Conservation (phyloP, 2,329 filamentous ascomycete genomes). For the Talaromyces amestolkiae region DNA sequence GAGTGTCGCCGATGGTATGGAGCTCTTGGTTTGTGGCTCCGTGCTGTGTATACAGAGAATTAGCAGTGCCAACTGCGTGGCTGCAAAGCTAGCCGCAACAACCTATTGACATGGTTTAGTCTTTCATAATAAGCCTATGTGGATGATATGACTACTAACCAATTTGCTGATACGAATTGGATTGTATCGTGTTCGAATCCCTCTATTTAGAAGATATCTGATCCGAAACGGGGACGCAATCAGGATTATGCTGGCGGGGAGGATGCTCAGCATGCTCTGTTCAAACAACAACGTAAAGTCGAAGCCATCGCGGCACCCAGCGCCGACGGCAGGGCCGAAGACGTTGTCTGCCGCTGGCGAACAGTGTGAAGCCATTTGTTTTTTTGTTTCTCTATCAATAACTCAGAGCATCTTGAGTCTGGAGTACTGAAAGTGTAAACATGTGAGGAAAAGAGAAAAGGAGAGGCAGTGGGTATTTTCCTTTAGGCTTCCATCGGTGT, state of each 20-base stretch:
- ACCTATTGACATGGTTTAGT: not conserved
- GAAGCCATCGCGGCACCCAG: slow-evolving; percentile 27
- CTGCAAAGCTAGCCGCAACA: slow-evolving; percentile 1
- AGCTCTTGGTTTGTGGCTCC: slow-evolving; percentile 1
- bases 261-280: slow-evolving; percentile 26
- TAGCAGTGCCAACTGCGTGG: slow-evolving; percentile 20
- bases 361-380: not conserved
- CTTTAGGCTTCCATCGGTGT: not conserved
- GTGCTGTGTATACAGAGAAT: slow-evolving; percentile 8
- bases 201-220: not conserved
- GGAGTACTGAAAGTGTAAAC: not conserved
- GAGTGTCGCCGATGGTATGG: slow-evolving; percentile 13
- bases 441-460: not conserved
- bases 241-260: slow-evolving; percentile 9
- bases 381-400: not conserved
- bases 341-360: slow-evolving; percentile 22
- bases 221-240: slow-evolving; percentile 9
- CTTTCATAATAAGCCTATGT: no score
- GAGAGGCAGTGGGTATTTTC: not conserved
- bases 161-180: slow-evolving; percentile 3
- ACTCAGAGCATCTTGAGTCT: not conserved
- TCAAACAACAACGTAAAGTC: slow-evolving; percentile 36
- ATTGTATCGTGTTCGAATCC: slow-evolving; percentile 1
- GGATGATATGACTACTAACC: not conserved
- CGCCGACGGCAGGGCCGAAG: slow-evolving; percentile 29